Conservation (phyloP, 805 yeast species). For the Phaffomyces opuntiae region DNA sequence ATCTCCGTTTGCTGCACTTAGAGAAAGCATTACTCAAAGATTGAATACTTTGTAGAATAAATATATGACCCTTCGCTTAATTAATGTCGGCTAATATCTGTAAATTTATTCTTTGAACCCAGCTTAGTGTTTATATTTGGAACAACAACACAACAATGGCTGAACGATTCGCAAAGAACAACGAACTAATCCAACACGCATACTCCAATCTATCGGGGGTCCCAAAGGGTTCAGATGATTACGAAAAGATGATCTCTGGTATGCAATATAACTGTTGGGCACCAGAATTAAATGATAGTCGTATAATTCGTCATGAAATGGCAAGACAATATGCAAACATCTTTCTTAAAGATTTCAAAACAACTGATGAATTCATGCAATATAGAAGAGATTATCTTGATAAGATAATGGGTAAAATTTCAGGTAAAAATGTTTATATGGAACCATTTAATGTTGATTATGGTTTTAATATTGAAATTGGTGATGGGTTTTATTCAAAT, state of each 20-base stretch:
- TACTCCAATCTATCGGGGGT: slow-evolving; percentile 16
- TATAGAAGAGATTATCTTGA: slow-evolving; percentile 33
- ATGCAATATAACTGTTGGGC: slow-evolving; percentile 8
- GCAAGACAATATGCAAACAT: slow-evolving; percentile 23
- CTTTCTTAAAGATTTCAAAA: slow-evolving; percentile 19
- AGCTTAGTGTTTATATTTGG: too few relatives aligned
- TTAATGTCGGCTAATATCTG: too few relatives aligned
- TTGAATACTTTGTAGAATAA: slow-evolving; percentile 1
- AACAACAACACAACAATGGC: slow-evolving; percentile 11
- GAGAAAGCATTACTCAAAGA: slow-evolving; percentile 39
- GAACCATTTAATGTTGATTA: slow-evolving; percentile 60
- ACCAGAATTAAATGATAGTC: slow-evolving; percentile 20
- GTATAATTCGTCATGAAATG: slow-evolving; percentile 22
- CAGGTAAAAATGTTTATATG: slow-evolving; percentile 28
- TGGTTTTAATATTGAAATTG: slow-evolving; percentile 54
- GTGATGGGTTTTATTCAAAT: slow-evolving; percentile 54
- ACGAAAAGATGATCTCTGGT: slow-evolving; percentile 10
- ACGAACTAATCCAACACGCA: slow-evolving; percentile 16
- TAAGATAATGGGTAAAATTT: slow-evolving; percentile 40
- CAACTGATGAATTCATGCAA: slow-evolving; percentile 22
- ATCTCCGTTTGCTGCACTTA: slow-evolving; percentile 60
- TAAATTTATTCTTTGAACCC: too few relatives aligned
- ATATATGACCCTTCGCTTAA: too few relatives aligned
- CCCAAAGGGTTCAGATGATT: slow-evolving; percentile 15
- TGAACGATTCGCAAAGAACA: slow-evolving; percentile 22